Percentiles rank a stretch among this genome's conserved stretches.
phyloP scores from a whole-genome alignment of 1,284 basidiomycete species.

The Tylopilus sp. region DNA sequence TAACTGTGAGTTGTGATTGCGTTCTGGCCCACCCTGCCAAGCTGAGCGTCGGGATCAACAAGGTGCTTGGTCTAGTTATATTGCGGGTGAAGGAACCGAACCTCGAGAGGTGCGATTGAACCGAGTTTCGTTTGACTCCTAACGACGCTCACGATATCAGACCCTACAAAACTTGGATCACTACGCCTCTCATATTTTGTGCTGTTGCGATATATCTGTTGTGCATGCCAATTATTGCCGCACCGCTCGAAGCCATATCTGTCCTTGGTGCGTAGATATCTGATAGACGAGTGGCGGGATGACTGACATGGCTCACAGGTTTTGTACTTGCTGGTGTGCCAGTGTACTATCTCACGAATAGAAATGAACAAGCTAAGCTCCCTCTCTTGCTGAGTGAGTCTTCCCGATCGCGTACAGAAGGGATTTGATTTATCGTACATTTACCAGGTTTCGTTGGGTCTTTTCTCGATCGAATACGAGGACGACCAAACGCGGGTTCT shows the following conservation, averaged over 20 bases:
- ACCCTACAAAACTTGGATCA: slow-evolving; percentile 88
- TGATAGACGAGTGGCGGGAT: not conserved
- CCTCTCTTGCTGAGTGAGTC: slow-evolving; percentile 48
- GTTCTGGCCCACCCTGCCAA: not conserved
- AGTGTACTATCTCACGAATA: slow-evolving; percentile 77
- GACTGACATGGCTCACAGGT: slow-evolving; percentile 34
- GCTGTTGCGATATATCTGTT: slow-evolving; percentile 89
- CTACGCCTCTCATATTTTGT: slow-evolving; percentile 88
- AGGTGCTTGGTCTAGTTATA: slow-evolving; percentile 85
- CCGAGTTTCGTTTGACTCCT: not conserved
- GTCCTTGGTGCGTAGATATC: slow-evolving; percentile 63
- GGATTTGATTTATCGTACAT: not conserved
- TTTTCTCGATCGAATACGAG: slow-evolving; percentile 43
- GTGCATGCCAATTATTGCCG: slow-evolving; percentile 92
- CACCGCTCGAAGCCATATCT: slow-evolving; percentile 82
- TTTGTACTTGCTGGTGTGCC: slow-evolving; percentile 76
- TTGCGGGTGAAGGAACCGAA: slow-evolving; percentile 88
- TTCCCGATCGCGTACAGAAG: not conserved
- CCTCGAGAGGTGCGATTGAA: slow-evolving; percentile 59
- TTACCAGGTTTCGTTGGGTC: slow-evolving; percentile 42
- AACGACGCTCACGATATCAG: slow-evolving; percentile 36
- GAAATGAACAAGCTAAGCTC: slow-evolving; percentile 40
- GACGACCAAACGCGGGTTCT: slow-evolving; percentile 47
- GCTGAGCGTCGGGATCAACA: slow-evolving; percentile 2
- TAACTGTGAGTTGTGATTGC: slow-evolving; percentile 58